Conservation (phyloP, 2,329 filamentous ascomycete genomes). For the Penicillium sp. region DNA sequence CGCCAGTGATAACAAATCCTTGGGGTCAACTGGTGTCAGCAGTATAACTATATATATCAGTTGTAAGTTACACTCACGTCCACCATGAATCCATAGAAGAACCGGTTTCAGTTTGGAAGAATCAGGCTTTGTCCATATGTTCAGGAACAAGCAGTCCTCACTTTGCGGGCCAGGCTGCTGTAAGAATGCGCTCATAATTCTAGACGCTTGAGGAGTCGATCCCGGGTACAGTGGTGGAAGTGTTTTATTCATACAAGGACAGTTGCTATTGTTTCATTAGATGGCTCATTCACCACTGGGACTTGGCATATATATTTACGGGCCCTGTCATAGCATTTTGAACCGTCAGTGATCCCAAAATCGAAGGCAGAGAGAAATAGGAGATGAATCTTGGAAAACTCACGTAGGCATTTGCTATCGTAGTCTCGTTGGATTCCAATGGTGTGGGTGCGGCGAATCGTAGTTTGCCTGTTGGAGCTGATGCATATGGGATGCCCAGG, state of each 20-base stretch:
- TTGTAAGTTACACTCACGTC: constrained; percentile 8
- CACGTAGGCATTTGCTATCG: neutral
- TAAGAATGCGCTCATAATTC: constrained; percentile 23
- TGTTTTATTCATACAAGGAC: constrained; percentile 19
- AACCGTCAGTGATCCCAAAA: neutral
- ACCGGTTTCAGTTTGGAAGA: constrained; percentile 34
- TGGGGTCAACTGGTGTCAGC: neutral
- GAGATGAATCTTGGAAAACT: neutral
- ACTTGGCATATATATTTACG: constrained; percentile 5
- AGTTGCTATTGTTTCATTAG: constrained; percentile 20
- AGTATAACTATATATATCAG: neutral
- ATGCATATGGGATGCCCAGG: constrained; percentile 31
- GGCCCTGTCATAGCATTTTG: constrained; percentile 5
- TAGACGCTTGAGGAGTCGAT: constrained; percentile 20
- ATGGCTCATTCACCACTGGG: neutral
- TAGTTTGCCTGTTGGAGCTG: constrained; percentile 25
- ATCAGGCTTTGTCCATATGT: constrained; percentile 30
- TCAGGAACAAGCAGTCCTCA: constrained; percentile 39
- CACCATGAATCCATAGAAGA: constrained; percentile 45
- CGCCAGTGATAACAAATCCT: constrained; percentile 39
- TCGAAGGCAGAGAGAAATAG: too few relatives aligned
- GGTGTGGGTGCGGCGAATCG: constrained; percentile 28
- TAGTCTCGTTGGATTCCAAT: constrained; percentile 1
- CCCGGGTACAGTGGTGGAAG: constrained; percentile 22
- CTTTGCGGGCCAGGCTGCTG: constrained; percentile 26